phyloP scores from a whole-genome alignment of 179 eudicot species.

The Beta macrorhiza region DNA sequence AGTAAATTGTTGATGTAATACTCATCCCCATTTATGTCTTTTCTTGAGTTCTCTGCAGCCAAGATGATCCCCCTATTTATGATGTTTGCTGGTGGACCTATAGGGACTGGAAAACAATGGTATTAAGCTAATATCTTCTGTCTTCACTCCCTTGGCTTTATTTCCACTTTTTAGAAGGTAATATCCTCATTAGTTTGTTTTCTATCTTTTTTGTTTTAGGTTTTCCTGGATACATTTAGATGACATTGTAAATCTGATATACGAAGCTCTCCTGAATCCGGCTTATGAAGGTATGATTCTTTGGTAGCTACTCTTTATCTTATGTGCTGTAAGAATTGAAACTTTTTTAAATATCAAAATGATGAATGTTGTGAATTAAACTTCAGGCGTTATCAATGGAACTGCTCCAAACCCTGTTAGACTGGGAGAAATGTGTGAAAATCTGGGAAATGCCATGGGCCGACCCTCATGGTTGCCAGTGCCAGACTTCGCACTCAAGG shows the following conservation, averaged over 20 bases:
- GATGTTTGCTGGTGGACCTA: slow-evolving; percentile 99
- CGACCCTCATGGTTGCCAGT: slow-evolving; percentile 98
- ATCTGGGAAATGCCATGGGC: slow-evolving; percentile 72
- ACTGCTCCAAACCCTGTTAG: slow-evolving; percentile 95
- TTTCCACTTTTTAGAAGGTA: neutral
- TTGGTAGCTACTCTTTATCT: neutral
- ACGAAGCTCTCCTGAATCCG: slow-evolving; percentile 79
- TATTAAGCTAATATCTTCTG: slow-evolving; percentile 22
- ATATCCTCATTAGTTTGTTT: neutral
- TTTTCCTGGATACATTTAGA: slow-evolving; percentile 99
- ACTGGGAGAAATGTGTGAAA: slow-evolving; percentile 75
- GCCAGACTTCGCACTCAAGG: slow-evolving; percentile 89
- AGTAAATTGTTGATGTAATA: neutral
- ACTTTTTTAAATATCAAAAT: neutral
- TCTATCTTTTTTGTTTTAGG: slow-evolving; percentile 42
- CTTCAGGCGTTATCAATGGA: slow-evolving; percentile 85
- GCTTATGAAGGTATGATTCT: slow-evolving; percentile 63
- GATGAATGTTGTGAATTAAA: neutral
- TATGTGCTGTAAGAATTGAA: neutral
- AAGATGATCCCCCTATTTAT: slow-evolving; percentile 95
- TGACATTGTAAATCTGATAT: slow-evolving; percentile 81
- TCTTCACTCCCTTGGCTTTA: neutral
- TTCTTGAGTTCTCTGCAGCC: slow-evolving; percentile 46
- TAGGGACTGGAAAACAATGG: slow-evolving; percentile 98
- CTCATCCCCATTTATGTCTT: neutral